Base-by-base conservation (phyloP, 208 protist species). In the Acanthamoeba royreba region DNA sequence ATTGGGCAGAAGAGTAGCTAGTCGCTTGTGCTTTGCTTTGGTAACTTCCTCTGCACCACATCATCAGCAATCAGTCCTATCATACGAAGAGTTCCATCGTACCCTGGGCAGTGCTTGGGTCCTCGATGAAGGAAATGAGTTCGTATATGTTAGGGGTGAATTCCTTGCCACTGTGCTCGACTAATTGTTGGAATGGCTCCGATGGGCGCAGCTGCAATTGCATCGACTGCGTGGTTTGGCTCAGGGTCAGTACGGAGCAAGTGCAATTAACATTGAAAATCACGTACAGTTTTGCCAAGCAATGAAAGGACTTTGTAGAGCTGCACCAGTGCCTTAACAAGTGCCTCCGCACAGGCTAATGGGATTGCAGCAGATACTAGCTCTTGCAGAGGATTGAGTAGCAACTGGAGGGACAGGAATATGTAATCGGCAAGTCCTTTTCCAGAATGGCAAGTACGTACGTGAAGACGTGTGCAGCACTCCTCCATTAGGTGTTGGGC, bases 111-210 rank as follows among this genome's bases (percentile, higher is more conserved):
- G 35, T n/a, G 31, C 31, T 15, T 1, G 47, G 83, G 28, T 38
- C 47, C 49, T 90, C 53, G 55, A 90, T 90, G 55, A 45, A 90
- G 55, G 83, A 72, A n/a, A 90, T 58, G 49, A 90, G 83, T 3
- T 90, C 83, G 83, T 90, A 90, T 31, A 90, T 90, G 55, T 19
- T 38, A 40, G 83, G 83, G 38, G 83, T 90, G 40, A 90, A 90
- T 22, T 90, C 83, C 33, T 33, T 90, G 15, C 83, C 83, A 40
- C 53, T 49, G 38, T 72, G 83, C 40, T 90, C 0, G 38, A 90
- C 83, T 31, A 90, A 15, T 17, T 90, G n/a, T 52, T 90, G 46
- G 38, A 90, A 90, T 25, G 55, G 43, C 33, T 90, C 49, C 40
- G 49, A 90, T 2, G 55, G 55, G 4, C 55, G 47, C 31, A 90